Evolutionary conservation across 768 basidiomycete genomes (phyloP), one percentile per base, ranked within the genome.

Genomic region (Clavulina sp.): DNA sequence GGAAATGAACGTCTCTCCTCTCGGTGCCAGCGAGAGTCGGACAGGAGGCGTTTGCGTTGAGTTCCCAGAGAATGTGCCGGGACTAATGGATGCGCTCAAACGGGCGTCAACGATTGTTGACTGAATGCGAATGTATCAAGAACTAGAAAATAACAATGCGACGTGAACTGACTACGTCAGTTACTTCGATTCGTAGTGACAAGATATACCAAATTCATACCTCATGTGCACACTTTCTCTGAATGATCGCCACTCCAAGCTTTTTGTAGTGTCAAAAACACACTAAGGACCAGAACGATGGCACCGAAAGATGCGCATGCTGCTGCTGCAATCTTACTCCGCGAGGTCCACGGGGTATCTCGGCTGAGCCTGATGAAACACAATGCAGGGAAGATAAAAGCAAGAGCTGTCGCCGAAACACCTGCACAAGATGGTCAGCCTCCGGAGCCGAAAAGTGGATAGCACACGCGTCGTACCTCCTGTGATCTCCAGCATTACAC

Each of bases 401-500:
- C 93, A 6, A 96, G 74, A 0, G 88, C 78, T 0, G 89, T 66
- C 1, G 69, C 68, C 13, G 64, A 65, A 29, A 43, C 31, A 40
- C 48, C 48, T 46, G 9, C 9, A 28, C 9, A 54, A 54, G 5
- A 53, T 46, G 40, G n/a, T n/a, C n/a, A n/a, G n/a, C n/a, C n/a
- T n/a, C n/a, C n/a, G n/a, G n/a, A n/a, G n/a, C n/a, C 50, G 50
- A 9, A 53, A 49, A 1, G 52, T 47, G 1, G 50, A 54, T 2
- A 50, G 43, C 7, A 46, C 43, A 26, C 24, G 34, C 34, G n/a
- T n/a, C n/a, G 7, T 9, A n/a, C 93, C 93, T n/a, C 95, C 95
- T 0, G 91, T 92, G 41, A 99, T 84, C 68, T 99, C 95, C 34
- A 99, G 80, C 68, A 93, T 95, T 41, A 96, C 82, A n/a, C 95